Percentiles rank a stretch among this genome's conserved stretches.
Conservation (phyloP, 2,329 filamentous ascomycete species). For the Cordyceps cicadae region DNA sequence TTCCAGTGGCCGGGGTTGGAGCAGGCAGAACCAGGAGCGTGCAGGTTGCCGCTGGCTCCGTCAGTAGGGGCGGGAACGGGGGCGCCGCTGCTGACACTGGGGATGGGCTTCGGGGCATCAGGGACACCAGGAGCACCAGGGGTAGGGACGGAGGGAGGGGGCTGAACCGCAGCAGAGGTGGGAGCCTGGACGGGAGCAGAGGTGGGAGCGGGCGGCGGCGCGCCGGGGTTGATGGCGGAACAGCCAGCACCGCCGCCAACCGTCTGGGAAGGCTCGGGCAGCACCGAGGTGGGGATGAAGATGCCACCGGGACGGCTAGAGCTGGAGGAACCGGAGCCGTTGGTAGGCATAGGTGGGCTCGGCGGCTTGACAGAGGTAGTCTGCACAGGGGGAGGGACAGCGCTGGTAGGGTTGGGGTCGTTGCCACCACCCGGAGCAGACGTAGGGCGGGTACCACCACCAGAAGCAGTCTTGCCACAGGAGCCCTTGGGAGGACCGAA, state of each 20-base stretch:
- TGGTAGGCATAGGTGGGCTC: not conserved
- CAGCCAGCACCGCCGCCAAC: not conserved
- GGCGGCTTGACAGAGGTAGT: not conserved
- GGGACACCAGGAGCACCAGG: too few relatives aligned
- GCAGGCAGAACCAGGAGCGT: slow-evolving; percentile 38
- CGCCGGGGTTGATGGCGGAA: not conserved
- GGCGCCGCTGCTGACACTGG: too few relatives aligned
- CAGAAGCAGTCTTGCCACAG: slow-evolving; percentile 18
- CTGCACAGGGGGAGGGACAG: not conserved
- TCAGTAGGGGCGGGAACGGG: not conserved
- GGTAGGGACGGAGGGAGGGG: not conserved
- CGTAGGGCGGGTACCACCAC: slow-evolving; percentile 14
- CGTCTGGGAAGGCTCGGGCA: not conserved
- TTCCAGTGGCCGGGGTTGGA: slow-evolving; percentile 43
- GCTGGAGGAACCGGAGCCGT: not conserved
- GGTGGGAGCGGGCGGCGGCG: slow-evolving; percentile 7
- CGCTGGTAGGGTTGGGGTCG: slow-evolving; percentile 14
- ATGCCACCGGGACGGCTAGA: slow-evolving; percentile 12
- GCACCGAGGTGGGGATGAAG: not conserved
- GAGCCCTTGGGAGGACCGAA: slow-evolving; percentile 21
- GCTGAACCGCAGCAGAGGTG: slow-evolving; percentile 11
- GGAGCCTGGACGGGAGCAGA: slow-evolving; percentile 11
- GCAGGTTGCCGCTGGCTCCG: slow-evolving; percentile 19
- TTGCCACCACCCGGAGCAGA: slow-evolving; percentile 13
- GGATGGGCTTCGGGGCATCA: slow-evolving; percentile 6